Evolutionary conservation across 208 protist species (phyloP).

Genomic region (Trypanosoma melophagium): DNA sequence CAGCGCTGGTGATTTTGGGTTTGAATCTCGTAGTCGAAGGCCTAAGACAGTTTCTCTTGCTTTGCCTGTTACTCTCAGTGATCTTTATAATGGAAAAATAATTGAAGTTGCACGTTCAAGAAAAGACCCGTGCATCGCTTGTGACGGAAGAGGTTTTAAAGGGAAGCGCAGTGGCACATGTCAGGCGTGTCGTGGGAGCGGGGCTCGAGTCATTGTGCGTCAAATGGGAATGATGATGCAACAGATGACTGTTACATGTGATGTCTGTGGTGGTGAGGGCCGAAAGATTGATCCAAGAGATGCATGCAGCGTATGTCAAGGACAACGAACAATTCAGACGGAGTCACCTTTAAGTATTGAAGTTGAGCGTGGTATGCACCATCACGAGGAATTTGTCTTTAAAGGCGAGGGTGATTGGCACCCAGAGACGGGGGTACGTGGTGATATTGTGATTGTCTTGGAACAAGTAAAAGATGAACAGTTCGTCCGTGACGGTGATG

Average conservation of each 20-base stretch:
- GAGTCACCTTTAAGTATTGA: conserved; percentile 57
- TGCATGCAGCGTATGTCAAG: conserved; percentile 89
- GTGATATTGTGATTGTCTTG: conserved; percentile 95
- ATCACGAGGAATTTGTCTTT: conserved; percentile 55
- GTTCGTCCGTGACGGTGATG: conserved; percentile 90
- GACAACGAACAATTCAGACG: conserved; percentile 84
- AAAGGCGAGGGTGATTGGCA: conserved; percentile 49
- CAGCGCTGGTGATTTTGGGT: conserved; percentile 10
- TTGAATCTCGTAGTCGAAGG: conserved; percentile 22
- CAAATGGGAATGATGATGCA: conserved; percentile 97
- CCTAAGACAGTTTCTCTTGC: conserved; percentile 28
- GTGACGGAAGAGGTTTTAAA: conserved; percentile 63
- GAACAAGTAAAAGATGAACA: conserved; percentile 89
- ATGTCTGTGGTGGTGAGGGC: conserved; percentile 89
- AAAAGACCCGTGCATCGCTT: conserved; percentile 56
- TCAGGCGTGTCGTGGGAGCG: conserved; percentile 88
- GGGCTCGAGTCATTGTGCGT: conserved; percentile 81
- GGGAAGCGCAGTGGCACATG: conserved; percentile 49
- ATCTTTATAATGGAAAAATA: conserved; percentile 82
- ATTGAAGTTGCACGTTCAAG: conserved; percentile 42
- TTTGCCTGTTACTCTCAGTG: conserved; percentile 66
- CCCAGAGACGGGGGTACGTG: conserved; percentile 45
- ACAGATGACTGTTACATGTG: conserved; percentile 89
- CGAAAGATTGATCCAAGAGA: conserved; percentile 82
- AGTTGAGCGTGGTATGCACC: conserved; percentile 60